Percentiles rank a stretch among this genome's conserved stretches.
These are phyloP conservation scores for Haplosporangium sp. DNA, from an alignment of 371 early-diverging fungal genomes.

Conservation along the genomic window DNA sequence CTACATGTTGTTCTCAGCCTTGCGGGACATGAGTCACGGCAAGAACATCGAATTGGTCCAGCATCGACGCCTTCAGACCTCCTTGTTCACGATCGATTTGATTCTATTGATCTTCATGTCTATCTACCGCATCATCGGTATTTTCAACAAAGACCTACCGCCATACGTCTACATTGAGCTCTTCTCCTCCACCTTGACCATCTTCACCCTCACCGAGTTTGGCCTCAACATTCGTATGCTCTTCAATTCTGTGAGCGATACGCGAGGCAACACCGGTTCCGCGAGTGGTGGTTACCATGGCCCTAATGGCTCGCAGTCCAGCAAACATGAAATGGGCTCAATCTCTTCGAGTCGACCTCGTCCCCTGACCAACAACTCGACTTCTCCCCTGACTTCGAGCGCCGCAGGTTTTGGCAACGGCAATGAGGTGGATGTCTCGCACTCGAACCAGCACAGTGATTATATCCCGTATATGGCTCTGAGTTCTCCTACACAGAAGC, in stretches of 20 bases:
- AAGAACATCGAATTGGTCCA: conserved; percentile 40
- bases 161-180: conserved; percentile 52
- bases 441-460: conserved; percentile 6
- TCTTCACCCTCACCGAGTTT: conserved; percentile 52
- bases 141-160: conserved; percentile 37
- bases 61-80: conserved; percentile 50
- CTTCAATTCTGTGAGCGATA: conserved; percentile 25
- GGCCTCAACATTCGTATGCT: conserved; percentile 52
- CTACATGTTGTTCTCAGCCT: conserved; percentile 35
- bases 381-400: conserved; percentile 29
- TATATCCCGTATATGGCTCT: conserved; percentile 6
- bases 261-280: conserved; percentile 3
- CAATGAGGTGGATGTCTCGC: conserved; percentile 14
- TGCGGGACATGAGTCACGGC: conserved; percentile 34
- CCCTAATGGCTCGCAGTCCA: conserved; percentile 9
- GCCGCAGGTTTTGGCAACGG: conserved; percentile 17
- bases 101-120: conserved; percentile 44
- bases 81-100: conserved; percentile 41
- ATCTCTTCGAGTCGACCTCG: conserved; percentile 20
- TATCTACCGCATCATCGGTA: conserved; percentile 48
- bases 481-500: background rate
- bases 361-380: conserved; percentile 38
- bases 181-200: conserved; percentile 52
- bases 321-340: conserved; percentile 37
- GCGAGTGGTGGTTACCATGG: conserved; percentile 1